Percentiles rank a stretch among this genome's conserved stretches.
These are phyloP conservation scores for Aspergillus sp. DNA, from an alignment of 2,329 filamentous ascomycete species.

Conservation along the genomic window DNA sequence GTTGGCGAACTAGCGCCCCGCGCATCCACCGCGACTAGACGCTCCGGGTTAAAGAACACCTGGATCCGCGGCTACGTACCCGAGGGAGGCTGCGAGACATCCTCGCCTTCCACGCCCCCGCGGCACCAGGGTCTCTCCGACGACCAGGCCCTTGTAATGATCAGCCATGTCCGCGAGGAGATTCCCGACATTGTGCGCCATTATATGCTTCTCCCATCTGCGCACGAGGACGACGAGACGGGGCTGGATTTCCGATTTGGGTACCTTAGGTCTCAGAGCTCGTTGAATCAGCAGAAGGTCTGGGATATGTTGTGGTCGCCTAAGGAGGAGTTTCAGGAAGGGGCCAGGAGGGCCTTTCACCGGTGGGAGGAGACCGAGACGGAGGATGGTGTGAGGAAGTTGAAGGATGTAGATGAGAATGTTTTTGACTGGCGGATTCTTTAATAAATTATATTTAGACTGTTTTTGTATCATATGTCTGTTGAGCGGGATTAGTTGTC, in stretches of 20 bases:
- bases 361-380: neutral
- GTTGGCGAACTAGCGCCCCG: conserved; percentile 52
- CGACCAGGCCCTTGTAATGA: conserved; percentile 81
- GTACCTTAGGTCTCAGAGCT: conserved; percentile 20
- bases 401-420: conserved; percentile 11
- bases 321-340: conserved; percentile 11
- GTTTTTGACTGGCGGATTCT: conserved; percentile 19
- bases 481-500: neutral
- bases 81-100: neutral
- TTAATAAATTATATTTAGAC: conserved; percentile 1
- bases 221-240: conserved; percentile 14
- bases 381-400: neutral
- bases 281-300: conserved; percentile 20
- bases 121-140: conserved; percentile 58
- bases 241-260: conserved; percentile 35
- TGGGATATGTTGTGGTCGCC: conserved; percentile 34
- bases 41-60: conserved; percentile 6
- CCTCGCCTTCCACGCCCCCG: neutral
- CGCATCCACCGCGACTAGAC: conserved; percentile 19
- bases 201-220: conserved; percentile 75
- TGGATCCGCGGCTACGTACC: conserved; percentile 15
- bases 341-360: conserved; percentile 1
- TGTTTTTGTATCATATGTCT: neutral
- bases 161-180: conserved; percentile 88
- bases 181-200: conserved; percentile 79